A percentile compares a stretch with the other conserved stretches of the same genome.
Conservation (phyloP, 2,329 filamentous ascomycete species). For the Coleophoma eucalyptorum region DNA sequence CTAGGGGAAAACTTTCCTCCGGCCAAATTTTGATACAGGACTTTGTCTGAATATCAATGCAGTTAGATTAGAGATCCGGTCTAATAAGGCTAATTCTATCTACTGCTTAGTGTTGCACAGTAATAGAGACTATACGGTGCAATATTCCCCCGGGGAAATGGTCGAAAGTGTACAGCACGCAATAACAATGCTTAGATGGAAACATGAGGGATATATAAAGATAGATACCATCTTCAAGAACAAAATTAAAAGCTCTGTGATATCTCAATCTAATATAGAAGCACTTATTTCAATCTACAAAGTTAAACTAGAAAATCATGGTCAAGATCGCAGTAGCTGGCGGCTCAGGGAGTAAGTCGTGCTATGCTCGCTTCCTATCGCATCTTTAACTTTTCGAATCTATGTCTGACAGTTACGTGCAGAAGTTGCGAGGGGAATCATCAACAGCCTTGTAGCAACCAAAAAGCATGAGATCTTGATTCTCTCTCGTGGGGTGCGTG, state of each 20-base stretch:
- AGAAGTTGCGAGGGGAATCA: conserved; percentile 50
- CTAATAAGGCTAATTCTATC: not conserved
- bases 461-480: conserved; percentile 49
- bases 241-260: not conserved
- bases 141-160: not conserved
- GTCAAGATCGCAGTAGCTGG: conserved; percentile 41
- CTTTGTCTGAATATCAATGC: not conserved
- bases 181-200: not conserved
- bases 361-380: conserved; percentile 1
- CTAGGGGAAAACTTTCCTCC: not conserved
- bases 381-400: conserved; percentile 2
- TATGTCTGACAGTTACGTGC: conserved; percentile 1
- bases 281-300: not conserved
- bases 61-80: not conserved
- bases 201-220: not conserved
- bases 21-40: not conserved
- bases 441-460: conserved; percentile 43
- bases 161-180: not conserved
- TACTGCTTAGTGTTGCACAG: not conserved
- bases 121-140: not conserved
- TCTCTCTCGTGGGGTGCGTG: conserved; percentile 23
- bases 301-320: conserved; percentile 25
- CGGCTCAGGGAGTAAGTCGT: conserved; percentile 36
- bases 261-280: not conserved
- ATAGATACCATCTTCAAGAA: not conserved